Conservation (phyloP, 1,139 yeast genomes). For the Taphrina communis region DNA sequence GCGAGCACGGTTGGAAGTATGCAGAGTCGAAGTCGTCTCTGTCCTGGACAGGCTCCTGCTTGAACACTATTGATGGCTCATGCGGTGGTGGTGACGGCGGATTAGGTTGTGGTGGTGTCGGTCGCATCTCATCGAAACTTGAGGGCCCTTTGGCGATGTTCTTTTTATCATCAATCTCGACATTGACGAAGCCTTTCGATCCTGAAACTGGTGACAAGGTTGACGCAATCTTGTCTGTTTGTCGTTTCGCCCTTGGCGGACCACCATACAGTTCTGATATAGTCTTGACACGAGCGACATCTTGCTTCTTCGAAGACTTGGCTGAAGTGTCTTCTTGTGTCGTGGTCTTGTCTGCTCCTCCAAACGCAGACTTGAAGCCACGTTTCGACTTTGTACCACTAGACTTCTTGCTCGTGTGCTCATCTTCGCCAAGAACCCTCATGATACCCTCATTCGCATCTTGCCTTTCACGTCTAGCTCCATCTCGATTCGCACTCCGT, state of each 20-base stretch:
- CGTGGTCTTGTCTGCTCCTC: background rate
- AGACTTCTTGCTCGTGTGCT: background rate
- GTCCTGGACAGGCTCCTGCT: background rate
- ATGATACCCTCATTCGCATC: conserved; percentile 8
- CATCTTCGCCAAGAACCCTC: conserved; percentile 16
- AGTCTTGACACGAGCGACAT: background rate
- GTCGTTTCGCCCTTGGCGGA: background rate
- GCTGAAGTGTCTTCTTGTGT: background rate
- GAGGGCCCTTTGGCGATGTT: background rate
- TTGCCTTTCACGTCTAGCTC: conserved; percentile 12
- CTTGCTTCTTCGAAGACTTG: conserved; percentile 2
- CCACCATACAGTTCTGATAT: conserved; percentile 19
- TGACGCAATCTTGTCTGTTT: background rate
- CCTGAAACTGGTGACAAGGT: background rate
- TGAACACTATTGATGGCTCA: background rate
- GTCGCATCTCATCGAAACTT: background rate
- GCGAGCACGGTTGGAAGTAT: conserved; percentile 6
- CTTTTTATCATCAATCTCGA: background rate
- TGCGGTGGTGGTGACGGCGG: background rate
- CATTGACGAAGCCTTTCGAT: background rate
- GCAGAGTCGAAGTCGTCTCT: background rate
- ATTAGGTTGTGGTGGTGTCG: background rate
- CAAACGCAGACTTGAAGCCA: conserved; percentile 36
- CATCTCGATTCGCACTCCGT: conserved; percentile 24
- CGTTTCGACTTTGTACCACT: background rate